Base-by-base conservation (phyloP, 1,284 basidiomycete species). In the Irpex lacteus region DNA sequence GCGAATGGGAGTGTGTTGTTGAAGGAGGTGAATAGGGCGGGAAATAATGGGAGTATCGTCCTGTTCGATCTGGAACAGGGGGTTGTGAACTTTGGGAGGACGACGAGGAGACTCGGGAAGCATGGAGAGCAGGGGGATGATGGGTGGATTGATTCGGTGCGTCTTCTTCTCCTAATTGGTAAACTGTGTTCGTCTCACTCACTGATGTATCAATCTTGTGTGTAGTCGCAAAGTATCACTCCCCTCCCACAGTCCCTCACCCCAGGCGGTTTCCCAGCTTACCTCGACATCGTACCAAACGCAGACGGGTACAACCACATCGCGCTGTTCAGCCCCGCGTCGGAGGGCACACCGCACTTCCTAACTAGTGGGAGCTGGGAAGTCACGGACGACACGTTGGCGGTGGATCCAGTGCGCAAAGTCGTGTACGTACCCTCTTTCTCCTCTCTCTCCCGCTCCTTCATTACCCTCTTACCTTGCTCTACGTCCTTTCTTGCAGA, bases 281-380 rank as follows among this genome's bases (percentile, higher is more conserved):
- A 98, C 75, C 82, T 98, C 53, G 96, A 98, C 73, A 84, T 98
- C 66, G 85, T 96, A 3, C 93, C 95, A 9, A 87, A 85, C 26
- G 71, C 80, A 26, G 84, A 91, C 18, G 96, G 96, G 0, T 98
- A 84, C 79, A 90, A 94, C 70, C 96, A 98, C 72, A 88, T 98
- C 70, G 96, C 95, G 0, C 83, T 95, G 38, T 98, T 95, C 78
- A 89, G 85, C 65, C 90, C 94, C 1, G 85, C 90, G 2, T 85
- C 84, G 68, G 82, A 89, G 13, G 78, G 79, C 32, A 83, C 81
- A 0, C 95, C 95, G 1, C 82, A 80, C 38, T 98, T 95, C 81
- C 79, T 98, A 38, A 98, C 97, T 0, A 80, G 79, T 1, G 97
- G 96, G 0, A 74, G 87, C 37, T 98, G 96, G 96, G 97, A 99